Evolutionary conservation across 2,329 filamentous ascomycete genomes (phyloP).

Genomic region (Ophiostoma australiae): DNA sequence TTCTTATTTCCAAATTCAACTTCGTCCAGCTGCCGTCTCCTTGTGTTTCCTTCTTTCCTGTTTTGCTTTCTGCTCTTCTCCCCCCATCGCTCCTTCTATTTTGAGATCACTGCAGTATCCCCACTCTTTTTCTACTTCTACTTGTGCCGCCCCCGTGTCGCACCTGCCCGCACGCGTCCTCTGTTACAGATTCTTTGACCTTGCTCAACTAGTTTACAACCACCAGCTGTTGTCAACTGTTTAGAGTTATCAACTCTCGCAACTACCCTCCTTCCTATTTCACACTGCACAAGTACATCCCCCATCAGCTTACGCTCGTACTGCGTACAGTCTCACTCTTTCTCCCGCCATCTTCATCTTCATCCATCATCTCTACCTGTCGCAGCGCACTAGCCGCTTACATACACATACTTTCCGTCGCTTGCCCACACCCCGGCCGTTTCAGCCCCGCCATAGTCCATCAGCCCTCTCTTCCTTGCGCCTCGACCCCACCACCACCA

Average conservation of each 20-base stretch:
- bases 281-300: neutral
- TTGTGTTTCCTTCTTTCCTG: neutral
- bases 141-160: neutral
- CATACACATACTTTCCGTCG: constrained; percentile 5
- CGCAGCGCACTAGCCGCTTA: constrained; percentile 8
- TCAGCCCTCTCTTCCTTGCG: constrained; percentile 10
- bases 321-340: neutral
- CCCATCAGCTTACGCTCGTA: neutral
- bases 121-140: constrained; percentile 9
- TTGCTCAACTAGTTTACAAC: neutral
- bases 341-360: neutral
- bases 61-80: neutral
- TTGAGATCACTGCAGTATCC: neutral
- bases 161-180: constrained; percentile 10
- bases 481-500: constrained; percentile 19
- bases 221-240: neutral
- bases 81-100: neutral
- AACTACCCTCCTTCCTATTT: neutral
- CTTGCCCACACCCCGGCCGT: constrained; percentile 16
- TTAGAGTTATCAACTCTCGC: neutral
- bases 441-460: constrained; percentile 21
- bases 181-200: constrained; percentile 3
- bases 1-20: neutral
- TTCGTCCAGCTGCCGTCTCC: neutral
- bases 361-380: neutral